Percentiles rank a stretch among this genome's conserved stretches.
These are phyloP conservation scores for Tricholoma flavovirens DNA, from an alignment of 768 basidiomycete species.

Conservation along the genomic window DNA sequence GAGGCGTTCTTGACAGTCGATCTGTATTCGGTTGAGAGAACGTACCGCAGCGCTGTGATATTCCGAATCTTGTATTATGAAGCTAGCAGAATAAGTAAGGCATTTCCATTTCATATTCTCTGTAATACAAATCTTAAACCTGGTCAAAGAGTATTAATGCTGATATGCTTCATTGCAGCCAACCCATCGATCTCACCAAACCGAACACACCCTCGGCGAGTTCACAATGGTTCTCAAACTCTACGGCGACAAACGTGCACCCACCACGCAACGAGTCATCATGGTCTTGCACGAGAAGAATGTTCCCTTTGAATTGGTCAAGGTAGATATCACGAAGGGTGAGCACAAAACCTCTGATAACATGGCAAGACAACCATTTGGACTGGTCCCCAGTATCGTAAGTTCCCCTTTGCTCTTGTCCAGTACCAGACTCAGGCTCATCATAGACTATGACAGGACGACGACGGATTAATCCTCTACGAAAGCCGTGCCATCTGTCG, in stretches of 20 bases:
- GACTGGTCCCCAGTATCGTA: conserved; percentile 31
- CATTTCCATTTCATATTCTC: no score
- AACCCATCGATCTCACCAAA: no score
- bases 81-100: no score
- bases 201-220: no score
- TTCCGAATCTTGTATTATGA: no score
- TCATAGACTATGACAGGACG: conserved; percentile 7
- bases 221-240: conserved; percentile 39
- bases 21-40: no score
- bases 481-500: conserved; percentile 47
- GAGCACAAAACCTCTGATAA: conserved; percentile 36
- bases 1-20: no score
- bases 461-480: conserved; percentile 18
- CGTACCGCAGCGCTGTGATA: no score
- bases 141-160: no score
- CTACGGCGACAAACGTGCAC: conserved; percentile 34
- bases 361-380: conserved; percentile 45
- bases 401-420: background rate
- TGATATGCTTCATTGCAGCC: no score
- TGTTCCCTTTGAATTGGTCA: conserved; percentile 41
- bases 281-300: conserved; percentile 40
- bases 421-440: background rate
- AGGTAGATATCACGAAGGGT: conserved; percentile 24
- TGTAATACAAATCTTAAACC: no score
- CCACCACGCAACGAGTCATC: conserved; percentile 42